phyloP scores from a whole-genome alignment of 805 yeast genomes.

The Teunomyces pallodes region DNA sequence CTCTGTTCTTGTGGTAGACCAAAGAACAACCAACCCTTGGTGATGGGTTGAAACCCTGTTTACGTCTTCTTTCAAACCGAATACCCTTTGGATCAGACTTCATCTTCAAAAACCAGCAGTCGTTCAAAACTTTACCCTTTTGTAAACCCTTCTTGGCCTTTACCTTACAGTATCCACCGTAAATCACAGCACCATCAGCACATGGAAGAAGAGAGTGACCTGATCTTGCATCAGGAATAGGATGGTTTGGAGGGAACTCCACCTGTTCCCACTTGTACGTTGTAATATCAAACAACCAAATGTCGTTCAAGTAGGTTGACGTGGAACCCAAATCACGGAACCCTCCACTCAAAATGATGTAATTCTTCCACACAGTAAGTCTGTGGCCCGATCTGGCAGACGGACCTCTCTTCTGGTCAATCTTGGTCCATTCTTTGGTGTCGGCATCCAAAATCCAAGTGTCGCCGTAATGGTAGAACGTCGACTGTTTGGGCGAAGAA shows the following conservation, averaged over 20 bases:
- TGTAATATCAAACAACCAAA: conserved; percentile 91
- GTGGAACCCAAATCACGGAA: conserved; percentile 84
- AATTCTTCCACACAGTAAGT: conserved; percentile 89
- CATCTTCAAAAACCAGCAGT: conserved; percentile 86
- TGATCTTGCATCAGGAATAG: conserved; percentile 85
- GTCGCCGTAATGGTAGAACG: conserved; percentile 95
- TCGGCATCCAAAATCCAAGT: conserved; percentile 89
- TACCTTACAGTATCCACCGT: conserved; percentile 94
- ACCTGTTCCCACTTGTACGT: conserved; percentile 89
- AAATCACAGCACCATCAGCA: conserved; percentile 77
- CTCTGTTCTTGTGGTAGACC: conserved; percentile 87
- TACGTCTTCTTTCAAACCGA: conserved; percentile 86
- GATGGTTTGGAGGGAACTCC: conserved; percentile 78
- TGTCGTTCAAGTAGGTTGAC: conserved; percentile 78
- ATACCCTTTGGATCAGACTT: conserved; percentile 72
- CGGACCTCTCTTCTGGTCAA: conserved; percentile 76
- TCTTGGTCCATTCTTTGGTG: conserved; percentile 85
- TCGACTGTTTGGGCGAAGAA: conserved; percentile 91
- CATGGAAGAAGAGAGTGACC: conserved; percentile 86
- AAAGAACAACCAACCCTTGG: conserved; percentile 94
- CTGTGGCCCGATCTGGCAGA: conserved; percentile 90
- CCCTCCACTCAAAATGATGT: conserved; percentile 82
- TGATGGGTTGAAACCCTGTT: conserved; percentile 86
- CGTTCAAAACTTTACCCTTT: conserved; percentile 85
- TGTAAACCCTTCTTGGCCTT: conserved; percentile 86